phyloP scores from a whole-genome alignment of 805 yeast genomes.

The Zygotorulaspora chibaensis region DNA sequence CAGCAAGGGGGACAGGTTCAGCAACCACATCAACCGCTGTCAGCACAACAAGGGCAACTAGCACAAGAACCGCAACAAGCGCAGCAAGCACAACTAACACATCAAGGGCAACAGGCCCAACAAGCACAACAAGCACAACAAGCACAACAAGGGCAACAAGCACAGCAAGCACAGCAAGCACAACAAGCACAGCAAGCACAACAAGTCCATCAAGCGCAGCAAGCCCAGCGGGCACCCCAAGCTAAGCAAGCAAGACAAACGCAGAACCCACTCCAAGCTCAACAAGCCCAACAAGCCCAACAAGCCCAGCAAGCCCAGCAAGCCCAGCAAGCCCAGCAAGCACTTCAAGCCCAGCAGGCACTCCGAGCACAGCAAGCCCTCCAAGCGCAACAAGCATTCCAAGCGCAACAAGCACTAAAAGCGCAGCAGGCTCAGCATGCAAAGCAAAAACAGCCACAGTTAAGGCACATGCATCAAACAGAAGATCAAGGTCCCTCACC shows the following conservation, averaged over 20 bases:
- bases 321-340: background rate
- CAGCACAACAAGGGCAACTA: constrained; percentile 2
- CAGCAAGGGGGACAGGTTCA: constrained; percentile 8
- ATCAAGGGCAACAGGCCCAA: background rate
- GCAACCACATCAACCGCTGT: constrained; percentile 10
- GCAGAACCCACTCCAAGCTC: constrained; percentile 1
- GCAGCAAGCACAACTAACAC: constrained; percentile 12
- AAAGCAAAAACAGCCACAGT: background rate
- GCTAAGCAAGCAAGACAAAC: background rate
- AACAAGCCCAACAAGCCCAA: constrained; percentile 10
- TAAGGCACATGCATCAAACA: background rate
- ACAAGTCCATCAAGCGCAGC: background rate
- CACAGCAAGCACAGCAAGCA: constrained; percentile 7
- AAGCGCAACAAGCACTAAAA: constrained; percentile 9
- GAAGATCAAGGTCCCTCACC: background rate
- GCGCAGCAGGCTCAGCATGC: constrained; percentile 7
- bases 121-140: constrained; percentile 9
- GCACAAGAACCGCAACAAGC: constrained; percentile 7
- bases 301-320: constrained; percentile 2
- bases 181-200: constrained; percentile 7
- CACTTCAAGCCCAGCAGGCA: constrained; percentile 1
- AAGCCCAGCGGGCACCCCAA: background rate
- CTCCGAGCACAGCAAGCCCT: background rate
- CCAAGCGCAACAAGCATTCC: background rate
- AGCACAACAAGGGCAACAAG: constrained; percentile 5